Base-by-base conservation (phyloP, 345 rosid species). In the Lumnitzera littorea region DNA sequence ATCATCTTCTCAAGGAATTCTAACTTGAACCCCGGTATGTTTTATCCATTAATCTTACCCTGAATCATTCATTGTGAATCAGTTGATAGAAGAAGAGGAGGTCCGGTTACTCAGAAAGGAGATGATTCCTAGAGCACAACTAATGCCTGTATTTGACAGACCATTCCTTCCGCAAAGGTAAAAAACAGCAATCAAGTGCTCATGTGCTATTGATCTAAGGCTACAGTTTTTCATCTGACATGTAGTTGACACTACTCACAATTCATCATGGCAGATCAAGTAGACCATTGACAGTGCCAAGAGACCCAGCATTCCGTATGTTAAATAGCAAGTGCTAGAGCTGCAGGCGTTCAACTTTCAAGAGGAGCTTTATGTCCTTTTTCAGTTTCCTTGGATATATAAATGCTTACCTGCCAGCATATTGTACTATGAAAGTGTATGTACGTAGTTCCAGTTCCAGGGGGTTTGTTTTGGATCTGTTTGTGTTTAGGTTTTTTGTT, bases 81-180 rank as follows among this genome's bases (percentile, higher is more conserved):
- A 91, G 97, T 76, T 88, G 73, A 79, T 88, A 41, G 94, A 88
- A 58, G 85, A 91, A 36, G 86, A 91, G 72, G 96, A 84, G 79
- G 29, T 88, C 43, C 82, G 84, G 29, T 55, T 66, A 78, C 60
- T 88, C 60, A 82, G 97, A 58, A 91, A 86, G 36, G 89, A 88
- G 71, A 91, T 91, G 97, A 73, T 91, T 50, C 96, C 94, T 14
- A 81, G 83, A 81, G 94, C 89, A 51, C 94, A 86, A 25, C 65
- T 91, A 70, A 88, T 88, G 97, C 97, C 97, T 66, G 72, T 68
- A 48, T 84, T 91, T 46, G 91, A 84, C 46, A 79, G 83, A 57
- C 96, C 97, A 53, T 91, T 91, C 73, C 73, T 63, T 43, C 97
- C 96, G 7, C 94, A 91, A n/a, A 76, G 94, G 91, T 77, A 36